phyloP scores from a whole-genome alignment of 108 stramenopile genomes.

The Skeletonema menzelii region DNA sequence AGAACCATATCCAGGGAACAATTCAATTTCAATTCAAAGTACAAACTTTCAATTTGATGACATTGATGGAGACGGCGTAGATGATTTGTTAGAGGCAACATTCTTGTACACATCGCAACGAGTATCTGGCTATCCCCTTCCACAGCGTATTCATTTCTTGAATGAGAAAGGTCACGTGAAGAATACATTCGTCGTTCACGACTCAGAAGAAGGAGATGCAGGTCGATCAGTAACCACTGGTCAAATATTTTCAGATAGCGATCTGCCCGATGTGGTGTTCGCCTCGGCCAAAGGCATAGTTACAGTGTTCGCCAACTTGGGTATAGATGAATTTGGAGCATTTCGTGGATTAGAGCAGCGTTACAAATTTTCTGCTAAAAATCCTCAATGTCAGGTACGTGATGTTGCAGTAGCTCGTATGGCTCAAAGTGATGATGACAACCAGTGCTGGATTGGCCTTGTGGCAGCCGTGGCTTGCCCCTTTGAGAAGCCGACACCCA shows the following conservation, averaged over 20 bases:
- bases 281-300: slow-evolving; percentile 13
- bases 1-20: slow-evolving; percentile 16
- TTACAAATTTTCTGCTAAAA: neutral
- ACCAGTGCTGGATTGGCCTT: slow-evolving; percentile 14
- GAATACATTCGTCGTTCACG: slow-evolving; percentile 8
- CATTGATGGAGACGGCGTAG: slow-evolving; percentile 12
- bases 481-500: neutral
- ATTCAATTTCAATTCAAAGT: slow-evolving; percentile 1
- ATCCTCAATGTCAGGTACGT: slow-evolving; percentile 2
- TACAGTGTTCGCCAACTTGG: slow-evolving; percentile 20
- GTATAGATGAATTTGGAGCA: slow-evolving; percentile 5
- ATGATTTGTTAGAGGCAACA: slow-evolving; percentile 20
- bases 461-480: slow-evolving; percentile 9
- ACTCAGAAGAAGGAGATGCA: slow-evolving; percentile 17
- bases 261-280: slow-evolving; percentile 11
- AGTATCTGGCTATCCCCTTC: slow-evolving; percentile 11
- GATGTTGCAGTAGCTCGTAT: slow-evolving; percentile 13
- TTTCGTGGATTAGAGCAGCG: slow-evolving; percentile 13
- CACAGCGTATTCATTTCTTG: slow-evolving; percentile 15
- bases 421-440: neutral
- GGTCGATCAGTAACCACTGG: slow-evolving; percentile 21
- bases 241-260: slow-evolving; percentile 7
- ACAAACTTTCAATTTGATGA: slow-evolving; percentile 18
- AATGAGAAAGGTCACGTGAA: slow-evolving; percentile 5
- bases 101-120: slow-evolving; percentile 1